Percentiles rank a stretch among this genome's conserved stretches.
These are phyloP conservation scores for Fragilariopsis cylindrus DNA, from an alignment of 108 stramenopile species.

Conservation along the genomic window DNA sequence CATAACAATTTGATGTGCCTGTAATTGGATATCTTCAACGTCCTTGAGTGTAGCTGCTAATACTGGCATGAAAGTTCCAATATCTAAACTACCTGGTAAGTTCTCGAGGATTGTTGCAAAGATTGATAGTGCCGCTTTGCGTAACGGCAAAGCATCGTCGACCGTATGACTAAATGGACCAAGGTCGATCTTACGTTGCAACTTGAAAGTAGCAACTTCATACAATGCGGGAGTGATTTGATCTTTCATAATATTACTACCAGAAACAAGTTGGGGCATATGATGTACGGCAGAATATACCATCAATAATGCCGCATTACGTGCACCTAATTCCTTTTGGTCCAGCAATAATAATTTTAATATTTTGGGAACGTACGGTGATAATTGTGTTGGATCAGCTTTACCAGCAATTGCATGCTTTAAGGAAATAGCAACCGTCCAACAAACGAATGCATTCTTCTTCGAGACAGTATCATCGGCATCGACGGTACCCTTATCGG, in stretches of 20 bases:
- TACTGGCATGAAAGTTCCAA: slow-evolving; percentile 74
- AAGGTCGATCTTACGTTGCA: slow-evolving; percentile 92
- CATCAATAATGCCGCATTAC: slow-evolving; percentile 88
- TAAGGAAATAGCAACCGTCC: slow-evolving; percentile 87
- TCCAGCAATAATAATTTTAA: slow-evolving; percentile 58
- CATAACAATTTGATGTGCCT: slow-evolving; percentile 82
- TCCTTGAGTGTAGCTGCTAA: slow-evolving; percentile 75
- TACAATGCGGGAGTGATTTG: slow-evolving; percentile 75
- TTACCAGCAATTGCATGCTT: slow-evolving; percentile 87
- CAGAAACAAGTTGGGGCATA: slow-evolving; percentile 77
- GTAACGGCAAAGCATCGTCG: slow-evolving; percentile 95
- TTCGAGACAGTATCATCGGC: slow-evolving; percentile 49
- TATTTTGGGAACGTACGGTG: slow-evolving; percentile 74
- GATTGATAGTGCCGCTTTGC: slow-evolving; percentile 91
- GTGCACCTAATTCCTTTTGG: slow-evolving; percentile 85
- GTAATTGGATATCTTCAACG: slow-evolving; percentile 80
- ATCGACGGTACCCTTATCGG: slow-evolving; percentile 36
- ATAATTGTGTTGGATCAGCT: slow-evolving; percentile 50
- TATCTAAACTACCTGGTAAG: slow-evolving; percentile 67
- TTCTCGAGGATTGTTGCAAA: slow-evolving; percentile 91
- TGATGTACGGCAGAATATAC: slow-evolving; percentile 93
- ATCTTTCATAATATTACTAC: slow-evolving; percentile 56
- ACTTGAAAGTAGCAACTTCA: slow-evolving; percentile 74
- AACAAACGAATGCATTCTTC: slow-evolving; percentile 62
- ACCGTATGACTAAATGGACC: slow-evolving; percentile 98